Conservation (phyloP, 148 eudicot species). For the Rhododendron kiyosumense region DNA sequence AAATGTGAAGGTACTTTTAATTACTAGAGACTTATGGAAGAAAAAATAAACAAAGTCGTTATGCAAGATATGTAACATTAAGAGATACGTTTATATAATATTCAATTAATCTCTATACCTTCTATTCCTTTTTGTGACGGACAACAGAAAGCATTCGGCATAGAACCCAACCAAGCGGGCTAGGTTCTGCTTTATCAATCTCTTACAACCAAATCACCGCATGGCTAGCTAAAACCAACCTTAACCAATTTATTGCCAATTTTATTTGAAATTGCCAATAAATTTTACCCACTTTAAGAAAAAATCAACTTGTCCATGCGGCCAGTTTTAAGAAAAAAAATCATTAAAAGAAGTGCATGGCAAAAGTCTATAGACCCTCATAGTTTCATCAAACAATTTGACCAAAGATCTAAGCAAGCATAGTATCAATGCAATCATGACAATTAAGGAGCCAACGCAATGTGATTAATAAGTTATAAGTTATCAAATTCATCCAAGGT, state of each 20-base stretch:
- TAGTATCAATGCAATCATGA: not conserved
- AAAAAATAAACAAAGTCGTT: not conserved
- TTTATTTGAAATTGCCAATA: not conserved
- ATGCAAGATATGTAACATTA: not conserved
- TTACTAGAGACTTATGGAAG: not conserved
- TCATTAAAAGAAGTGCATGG: not conserved
- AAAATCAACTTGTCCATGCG: not conserved
- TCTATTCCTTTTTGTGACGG: not conserved
- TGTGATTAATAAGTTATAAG: not conserved
- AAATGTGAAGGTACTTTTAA: not conserved
- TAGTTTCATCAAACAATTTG: not conserved
- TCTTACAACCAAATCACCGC: conserved; percentile 3
- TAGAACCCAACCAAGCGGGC: not conserved
- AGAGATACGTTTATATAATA: not conserved
- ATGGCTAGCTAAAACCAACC: not conserved
- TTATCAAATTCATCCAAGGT: not conserved
- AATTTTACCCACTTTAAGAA: not conserved
- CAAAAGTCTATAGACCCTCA: not conserved
- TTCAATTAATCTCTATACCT: not conserved
- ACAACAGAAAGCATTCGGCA: not conserved
- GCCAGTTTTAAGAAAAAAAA: not conserved
- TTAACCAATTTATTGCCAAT: not conserved
- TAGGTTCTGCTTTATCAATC: not conserved
- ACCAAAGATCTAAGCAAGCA: not conserved
- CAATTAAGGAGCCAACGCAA: not conserved